Base-by-base conservation (phyloP, 306 rosid genomes). In the Quercus ilex region DNA sequence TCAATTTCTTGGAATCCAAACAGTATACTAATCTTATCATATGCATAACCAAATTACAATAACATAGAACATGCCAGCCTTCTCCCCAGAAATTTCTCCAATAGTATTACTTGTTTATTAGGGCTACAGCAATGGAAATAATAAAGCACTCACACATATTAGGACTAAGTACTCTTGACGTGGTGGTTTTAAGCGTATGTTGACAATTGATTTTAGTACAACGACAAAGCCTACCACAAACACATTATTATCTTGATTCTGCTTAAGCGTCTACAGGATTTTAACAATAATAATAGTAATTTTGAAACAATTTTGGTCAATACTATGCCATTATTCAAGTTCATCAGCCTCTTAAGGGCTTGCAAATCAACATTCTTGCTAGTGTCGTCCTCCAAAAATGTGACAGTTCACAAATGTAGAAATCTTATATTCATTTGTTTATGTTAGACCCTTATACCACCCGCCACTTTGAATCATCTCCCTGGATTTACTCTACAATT, bases 61-160 rank as follows among this genome's bases (percentile, higher is more conserved):
- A 38, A 6, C 2, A 38, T 38, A 38, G 84, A 95, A 85, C 81
- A 95, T 95, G 74, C 96, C 94, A 55, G 99, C 99, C 86, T 95
- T 95, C 92, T 95, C 99, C 75, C 94, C 92, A 26, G 96, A 97
- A 83, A 94, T 92, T 85, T 83, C 91, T 72, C 97, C 93, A 30
- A 91, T 89, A 55, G 97, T 91, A 81, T 92, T 85, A 71, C 97
- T 94, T 94, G 84, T 73, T 30, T 73, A 70, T 38, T 38, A 38
- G 19, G 81, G 58, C 55, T 79, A 68, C 77, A 85, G 63, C 73
- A 68, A 49, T 74, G 67, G 73, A 74, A 77, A 58, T 38, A 6
- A 38, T 21, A 25, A 69, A 79, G 74, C 79, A 65, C 84, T 51
- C 0, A 53, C 14, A 55, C 76, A 6, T 28, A 17, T 20, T 25